Evolutionary conservation across 225 moss, liverwort and hornwort species (phyloP).

Genomic region (Thuidium tamariscinum): DNA sequence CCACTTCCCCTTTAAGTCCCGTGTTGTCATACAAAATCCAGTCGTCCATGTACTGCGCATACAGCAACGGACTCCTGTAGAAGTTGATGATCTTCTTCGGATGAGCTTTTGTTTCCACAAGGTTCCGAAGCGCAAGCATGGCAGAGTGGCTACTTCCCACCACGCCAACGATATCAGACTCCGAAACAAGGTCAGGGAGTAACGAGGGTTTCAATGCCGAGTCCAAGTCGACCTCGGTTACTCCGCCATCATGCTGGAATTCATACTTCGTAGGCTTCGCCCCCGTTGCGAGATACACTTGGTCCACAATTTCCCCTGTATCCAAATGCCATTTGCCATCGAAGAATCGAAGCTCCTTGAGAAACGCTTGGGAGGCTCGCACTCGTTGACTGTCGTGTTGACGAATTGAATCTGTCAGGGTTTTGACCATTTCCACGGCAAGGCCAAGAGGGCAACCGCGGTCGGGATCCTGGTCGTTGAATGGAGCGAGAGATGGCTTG

Average conservation of each 20-base stretch:
- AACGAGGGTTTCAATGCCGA: constrained; percentile 19
- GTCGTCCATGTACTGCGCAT: constrained; percentile 32
- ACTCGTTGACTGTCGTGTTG: constrained; percentile 3
- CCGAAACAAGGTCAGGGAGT: background rate
- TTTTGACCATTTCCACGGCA: constrained; percentile 12
- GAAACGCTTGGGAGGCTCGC: background rate
- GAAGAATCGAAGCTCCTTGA: constrained; percentile 12
- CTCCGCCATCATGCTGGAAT: background rate
- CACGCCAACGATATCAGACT: constrained; percentile 29
- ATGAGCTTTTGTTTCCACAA: constrained; percentile 6
- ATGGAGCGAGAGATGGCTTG: constrained; percentile 1
- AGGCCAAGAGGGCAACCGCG: constrained; percentile 16
- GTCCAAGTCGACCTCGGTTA: constrained; percentile 17
- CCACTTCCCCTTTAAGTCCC: constrained; percentile 49
- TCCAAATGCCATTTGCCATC: constrained; percentile 25
- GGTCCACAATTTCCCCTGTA: constrained; percentile 12
- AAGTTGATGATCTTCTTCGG: constrained; percentile 42
- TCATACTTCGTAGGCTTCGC: constrained; percentile 5
- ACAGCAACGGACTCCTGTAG: constrained; percentile 41
- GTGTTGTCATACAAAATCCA: constrained; percentile 60
- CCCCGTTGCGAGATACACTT: constrained; percentile 36
- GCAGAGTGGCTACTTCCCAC: constrained; percentile 58
- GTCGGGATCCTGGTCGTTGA: constrained; percentile 4
- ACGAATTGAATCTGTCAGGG: constrained; percentile 14
- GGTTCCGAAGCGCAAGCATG: constrained; percentile 44